Percentiles rank a stretch among this genome's conserved stretches.
These are phyloP conservation scores for Nicotiana sylvestris DNA, from an alignment of 257 asterid species.

Conservation along the genomic window DNA sequence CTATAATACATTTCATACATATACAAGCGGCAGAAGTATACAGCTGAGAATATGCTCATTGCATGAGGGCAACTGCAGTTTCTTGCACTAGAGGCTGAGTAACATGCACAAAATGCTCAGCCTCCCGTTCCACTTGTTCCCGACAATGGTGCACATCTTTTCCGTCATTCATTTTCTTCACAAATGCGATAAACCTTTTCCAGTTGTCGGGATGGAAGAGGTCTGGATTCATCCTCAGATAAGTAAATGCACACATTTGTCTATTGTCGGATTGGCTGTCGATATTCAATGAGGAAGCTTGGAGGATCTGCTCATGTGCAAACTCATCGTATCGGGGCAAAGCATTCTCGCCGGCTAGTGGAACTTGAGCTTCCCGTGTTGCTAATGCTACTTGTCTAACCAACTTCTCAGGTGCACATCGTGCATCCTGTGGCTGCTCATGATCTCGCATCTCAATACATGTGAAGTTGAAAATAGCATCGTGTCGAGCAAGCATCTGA, in stretches of 20 bases:
- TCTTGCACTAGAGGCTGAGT: slow-evolving; percentile 82
- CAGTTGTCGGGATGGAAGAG: slow-evolving; percentile 86
- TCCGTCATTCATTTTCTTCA: slow-evolving; percentile 90
- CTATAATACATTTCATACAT: not conserved
- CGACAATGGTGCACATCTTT: slow-evolving; percentile 45
- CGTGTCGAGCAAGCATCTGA: slow-evolving; percentile 73
- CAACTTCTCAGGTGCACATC: slow-evolving; percentile 81
- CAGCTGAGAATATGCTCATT: not conserved
- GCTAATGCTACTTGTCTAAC: slow-evolving; percentile 84
- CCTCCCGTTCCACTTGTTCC: slow-evolving; percentile 89
- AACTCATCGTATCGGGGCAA: slow-evolving; percentile 70
- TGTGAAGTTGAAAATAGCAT: slow-evolving; percentile 85
- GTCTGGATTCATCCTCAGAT: slow-evolving; percentile 80
- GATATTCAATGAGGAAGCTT: slow-evolving; percentile 42
- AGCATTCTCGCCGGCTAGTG: slow-evolving; percentile 92
- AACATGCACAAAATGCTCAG: slow-evolving; percentile 78
- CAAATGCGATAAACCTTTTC: slow-evolving; percentile 76
- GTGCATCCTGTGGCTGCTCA: slow-evolving; percentile 93
- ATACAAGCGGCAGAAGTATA: not conserved
- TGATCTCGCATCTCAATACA: slow-evolving; percentile 95
- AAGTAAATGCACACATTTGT: slow-evolving; percentile 93
- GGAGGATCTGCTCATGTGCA: slow-evolving; percentile 83
- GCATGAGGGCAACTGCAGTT: slow-evolving; percentile 77
- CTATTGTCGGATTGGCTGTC: slow-evolving; percentile 32
- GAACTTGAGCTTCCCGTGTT: slow-evolving; percentile 64